Base-by-base conservation (phyloP, 768 basidiomycete species). In the Pisolithus sp. region DNA sequence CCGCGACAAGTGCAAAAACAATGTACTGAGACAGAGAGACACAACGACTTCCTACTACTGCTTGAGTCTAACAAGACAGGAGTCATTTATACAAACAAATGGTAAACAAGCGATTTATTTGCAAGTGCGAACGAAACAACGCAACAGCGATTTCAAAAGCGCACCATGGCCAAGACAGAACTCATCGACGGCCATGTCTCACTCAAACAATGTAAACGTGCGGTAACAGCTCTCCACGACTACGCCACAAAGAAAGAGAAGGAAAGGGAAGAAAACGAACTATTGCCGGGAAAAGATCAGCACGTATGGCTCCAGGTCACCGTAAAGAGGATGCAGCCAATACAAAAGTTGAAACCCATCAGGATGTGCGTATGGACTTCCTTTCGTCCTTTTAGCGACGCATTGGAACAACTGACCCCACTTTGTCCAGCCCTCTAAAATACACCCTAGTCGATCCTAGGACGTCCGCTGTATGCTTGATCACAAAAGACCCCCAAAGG, bases 401-500 rank as follows among this genome's bases (percentile, higher is more conserved):
- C 21, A 26, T 24, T 21, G 26, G 39, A 38, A 28, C 20, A 9
- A 7, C 59, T 59, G 50, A 53, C 26, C 40, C 28, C 56, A 31
- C 51, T 51, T 53, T 12, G 28, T 46, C 49, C 40, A 67, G 92
- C 52, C 84, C 87, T 5, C 76, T 99, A 42, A 81, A 79, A 37
- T 78, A 96, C 64, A 88, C 88, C 30, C 70, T 91, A 54, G 81
- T 90, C 62, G 93, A 90, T 74, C 95, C 87, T 12, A 82, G 88
- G 47, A 82, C 78, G 13, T 82, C 82, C 6, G 70, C 86, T 9
- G 77, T 99, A 47, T 97, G 94, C 68, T 76, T 99, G 47, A 86
- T 99, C 68, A 88, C 88, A 47, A 98, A 97, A 71, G 91, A 95
- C 66, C 95, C 95, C 2, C 95, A 98, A 61, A 76, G 95, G 42